Base-by-base conservation (phyloP, 164 flowering plant species). In the Magnolia officinalis region DNA sequence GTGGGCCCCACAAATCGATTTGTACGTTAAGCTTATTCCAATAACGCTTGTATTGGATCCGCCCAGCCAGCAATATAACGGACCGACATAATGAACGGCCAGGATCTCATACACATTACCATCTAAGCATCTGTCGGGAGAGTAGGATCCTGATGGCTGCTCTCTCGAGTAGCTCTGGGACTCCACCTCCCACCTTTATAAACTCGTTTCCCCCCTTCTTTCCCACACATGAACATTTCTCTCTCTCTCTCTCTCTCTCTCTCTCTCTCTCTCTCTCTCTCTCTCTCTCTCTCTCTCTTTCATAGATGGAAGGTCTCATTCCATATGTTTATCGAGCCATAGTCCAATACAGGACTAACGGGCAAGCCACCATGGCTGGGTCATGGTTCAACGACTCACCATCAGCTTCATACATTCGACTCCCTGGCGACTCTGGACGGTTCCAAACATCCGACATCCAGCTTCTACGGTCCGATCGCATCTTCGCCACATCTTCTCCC, bases 271-370 rank as follows among this genome's bases (percentile, higher is more conserved):
- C 75, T 26, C 68, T 18, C 69, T n/a, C 50, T 67, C 72, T 59
- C 66, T 49, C 49, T 26, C 63, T 37, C 49, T 5, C 68, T 65
- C 23, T 52, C 55, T 72, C 72, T 74, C 70, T 67, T 63, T 51
- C 75, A 64, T 75, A 45, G 20, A 93, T 93, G 97, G 97, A 93
- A 85, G 97, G 97, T 64, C 83, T 93, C 21, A 90, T 93, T 81
- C 96, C 96, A 13, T 85, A 82, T 45, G 88, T 91, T 21, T 91
- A 91, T 73, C 91, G 74, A 77, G 90, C 90, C 20, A 83, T 91
- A 49, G 78, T 88, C 20, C 90, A 91, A 61, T 88, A 87, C 85
- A 90, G 70, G 73, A 86, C 81, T 50, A 88, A 87, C 50, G 83
- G 67, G 1, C 80, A 80, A 69, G 81, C 79, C 0, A 23, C 76